Evolutionary conservation across 2,329 filamentous ascomycete species (phyloP), one percentile per base, ranked within the genome.

Genomic region (Gaeumannomyces sp.): DNA sequence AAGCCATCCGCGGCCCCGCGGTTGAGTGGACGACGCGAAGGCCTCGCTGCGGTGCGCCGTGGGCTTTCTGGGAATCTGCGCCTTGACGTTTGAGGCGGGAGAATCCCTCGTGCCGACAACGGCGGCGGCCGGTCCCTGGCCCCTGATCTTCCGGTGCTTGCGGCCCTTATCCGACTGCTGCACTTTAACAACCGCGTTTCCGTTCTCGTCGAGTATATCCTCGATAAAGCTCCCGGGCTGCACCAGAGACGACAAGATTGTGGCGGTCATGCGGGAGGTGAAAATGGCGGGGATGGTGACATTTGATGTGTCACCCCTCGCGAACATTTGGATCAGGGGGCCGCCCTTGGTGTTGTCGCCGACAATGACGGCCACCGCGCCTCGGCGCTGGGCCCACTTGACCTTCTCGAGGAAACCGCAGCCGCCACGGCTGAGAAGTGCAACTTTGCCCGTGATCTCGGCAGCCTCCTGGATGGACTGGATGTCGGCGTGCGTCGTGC

Each of bases 321-420:
- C 95, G 75, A 97, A 98, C 95, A 99, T 99, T 71, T 96, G 95
- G 62, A 98, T 91, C 67, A 99, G 79, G 50, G 90, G 90, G 4
- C 93, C 93, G 59, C 94, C 94, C 67, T 91, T 90, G 65, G 91
- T 89, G 75, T 97, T 91, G 75, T 99, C 95, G 31, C 95, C 95
- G 3, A 99, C 93, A 69, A 99, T 96, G 66, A 99, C 81, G 50
- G 92, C 95, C 66, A 93, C 84, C 27, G 90, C 95, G 29, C 95
- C 95, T 72, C 95, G 86, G 67, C 93, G 85, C 75, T 99, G 95
- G 16, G 91, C 92, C 95, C 95, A 99, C 79, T 96, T 94, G 68
- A 95, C 92, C 77, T 99, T 99, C 74, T 98, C 94, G 66, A 97
- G 78, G 75, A 99, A 99, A 6, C 95, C 95, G 76, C 95, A 99